Evolutionary conservation across 208 protist genomes (phyloP).

Genomic region (Leptomonas seymouri): DNA sequence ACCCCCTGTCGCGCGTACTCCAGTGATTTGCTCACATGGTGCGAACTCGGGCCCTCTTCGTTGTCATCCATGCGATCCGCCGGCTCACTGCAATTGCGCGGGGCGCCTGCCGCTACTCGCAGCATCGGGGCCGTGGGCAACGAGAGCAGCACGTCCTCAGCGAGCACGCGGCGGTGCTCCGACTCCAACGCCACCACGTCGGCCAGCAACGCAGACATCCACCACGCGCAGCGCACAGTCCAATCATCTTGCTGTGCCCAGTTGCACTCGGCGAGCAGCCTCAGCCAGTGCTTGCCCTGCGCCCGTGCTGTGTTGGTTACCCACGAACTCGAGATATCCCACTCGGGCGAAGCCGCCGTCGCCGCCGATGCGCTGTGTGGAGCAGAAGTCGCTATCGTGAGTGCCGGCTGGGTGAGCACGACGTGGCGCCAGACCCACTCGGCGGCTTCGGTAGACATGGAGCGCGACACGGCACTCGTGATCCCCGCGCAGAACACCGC

Average conservation of each 20-base stretch:
- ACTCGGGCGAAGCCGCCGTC: no score
- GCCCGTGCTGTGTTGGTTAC: conserved; percentile 52
- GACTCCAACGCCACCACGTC: conserved; percentile 49
- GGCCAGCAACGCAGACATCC: conserved; percentile 54
- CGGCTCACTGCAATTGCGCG: background rate
- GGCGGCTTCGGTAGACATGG: conserved; percentile 45
- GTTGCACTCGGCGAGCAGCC: conserved; percentile 43
- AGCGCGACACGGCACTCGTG: conserved; percentile 17
- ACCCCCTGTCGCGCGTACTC: conserved; percentile 4
- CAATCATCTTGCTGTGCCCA: conserved; percentile 35
- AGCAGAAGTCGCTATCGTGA: background rate
- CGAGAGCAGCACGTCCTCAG: conserved; percentile 50
- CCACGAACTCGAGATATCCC: conserved; percentile 23
- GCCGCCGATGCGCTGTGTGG: no score
- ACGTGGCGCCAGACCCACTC: conserved; percentile 50
- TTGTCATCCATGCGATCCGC: background rate
- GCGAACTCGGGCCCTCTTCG: background rate
- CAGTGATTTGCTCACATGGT: background rate
- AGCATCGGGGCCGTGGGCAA: conserved; percentile 43
- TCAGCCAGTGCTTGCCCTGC: conserved; percentile 56
- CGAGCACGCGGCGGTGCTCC: conserved; percentile 37
- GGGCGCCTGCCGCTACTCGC: background rate
- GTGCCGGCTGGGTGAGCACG: conserved; percentile 42
- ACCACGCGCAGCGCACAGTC: conserved; percentile 51
- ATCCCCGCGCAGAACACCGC: conserved; percentile 46